Evolutionary conservation across 2,329 filamentous ascomycete species (phyloP).

Genomic region (Biscogniauxia marginata): DNA sequence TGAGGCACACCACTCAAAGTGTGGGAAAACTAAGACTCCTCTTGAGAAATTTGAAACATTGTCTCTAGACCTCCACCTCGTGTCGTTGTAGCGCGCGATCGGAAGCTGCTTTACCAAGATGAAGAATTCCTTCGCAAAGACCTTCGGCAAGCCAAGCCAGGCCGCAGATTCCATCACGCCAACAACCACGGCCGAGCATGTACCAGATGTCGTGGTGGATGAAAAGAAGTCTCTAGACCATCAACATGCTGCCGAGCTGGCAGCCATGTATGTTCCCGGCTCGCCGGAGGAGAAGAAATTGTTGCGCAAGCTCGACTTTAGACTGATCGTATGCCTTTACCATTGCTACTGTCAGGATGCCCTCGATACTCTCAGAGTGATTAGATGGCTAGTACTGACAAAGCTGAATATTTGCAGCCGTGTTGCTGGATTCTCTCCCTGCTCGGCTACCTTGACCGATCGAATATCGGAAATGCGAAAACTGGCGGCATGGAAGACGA

Average conservation of each 20-base stretch:
- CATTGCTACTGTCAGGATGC: background rate
- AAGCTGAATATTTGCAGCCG: background rate
- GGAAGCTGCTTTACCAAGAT: background rate
- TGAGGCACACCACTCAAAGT: background rate
- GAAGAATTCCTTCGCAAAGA: background rate
- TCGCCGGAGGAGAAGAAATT: slow-evolving; percentile 5
- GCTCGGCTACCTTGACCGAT: slow-evolving; percentile 16
- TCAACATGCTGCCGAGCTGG: slow-evolving; percentile 2
- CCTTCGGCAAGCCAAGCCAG: background rate
- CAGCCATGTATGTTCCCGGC: slow-evolving; percentile 2
- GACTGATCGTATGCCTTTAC: slow-evolving; percentile 8
- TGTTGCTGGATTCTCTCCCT: slow-evolving; percentile 21
- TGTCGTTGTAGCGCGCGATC: background rate
- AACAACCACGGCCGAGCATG: background rate
- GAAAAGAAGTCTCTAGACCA: background rate
- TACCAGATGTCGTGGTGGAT: background rate
- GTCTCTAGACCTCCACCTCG: background rate
- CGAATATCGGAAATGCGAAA: slow-evolving; percentile 20
- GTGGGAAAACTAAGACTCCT: background rate
- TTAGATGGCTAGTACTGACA: background rate
- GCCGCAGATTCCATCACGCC: background rate
- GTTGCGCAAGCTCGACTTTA: slow-evolving; percentile 10
- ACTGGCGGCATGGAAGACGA: slow-evolving; percentile 22
- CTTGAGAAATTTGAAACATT: too few species aligned
- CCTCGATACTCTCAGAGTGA: background rate